Conservation (phyloP, 345 rosid species). For the Citrus glauca region DNA sequence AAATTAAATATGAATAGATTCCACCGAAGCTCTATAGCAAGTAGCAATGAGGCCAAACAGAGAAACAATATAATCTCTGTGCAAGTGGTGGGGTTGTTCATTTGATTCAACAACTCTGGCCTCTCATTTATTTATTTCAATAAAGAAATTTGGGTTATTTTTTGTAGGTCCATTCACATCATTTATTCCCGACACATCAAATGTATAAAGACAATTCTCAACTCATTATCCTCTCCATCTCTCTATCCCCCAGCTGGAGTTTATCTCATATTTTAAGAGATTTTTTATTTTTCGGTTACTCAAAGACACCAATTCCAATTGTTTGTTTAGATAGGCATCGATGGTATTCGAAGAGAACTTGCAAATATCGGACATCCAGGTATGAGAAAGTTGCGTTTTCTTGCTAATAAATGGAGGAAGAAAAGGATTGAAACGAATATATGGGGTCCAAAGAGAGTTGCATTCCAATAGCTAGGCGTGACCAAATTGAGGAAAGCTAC, state of each 20-base stretch:
- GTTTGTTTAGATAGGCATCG: too few species aligned
- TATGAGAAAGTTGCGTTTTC: background rate
- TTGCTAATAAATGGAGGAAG: background rate
- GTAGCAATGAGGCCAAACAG: slow-evolving; percentile 10
- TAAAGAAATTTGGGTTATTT: background rate
- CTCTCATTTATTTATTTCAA: background rate
- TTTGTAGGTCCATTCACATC: slow-evolving; percentile 40
- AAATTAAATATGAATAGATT: slow-evolving; percentile 26
- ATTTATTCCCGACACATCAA: slow-evolving; percentile 49
- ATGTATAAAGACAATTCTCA: slow-evolving; percentile 23
- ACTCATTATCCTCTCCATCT: slow-evolving; percentile 3
- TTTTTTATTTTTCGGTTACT: too few species aligned
- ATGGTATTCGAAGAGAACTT: too few species aligned
- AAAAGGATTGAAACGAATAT: background rate
- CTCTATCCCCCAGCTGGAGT: background rate
- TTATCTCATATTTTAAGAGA: too few species aligned
- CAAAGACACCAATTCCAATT: too few species aligned
- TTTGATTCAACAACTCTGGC: background rate
- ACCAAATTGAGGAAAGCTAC: background rate
- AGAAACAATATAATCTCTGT: slow-evolving; percentile 1
- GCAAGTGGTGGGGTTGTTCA: slow-evolving; percentile 32
- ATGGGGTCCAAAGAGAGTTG: background rate
- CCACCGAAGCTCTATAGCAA: slow-evolving; percentile 23
- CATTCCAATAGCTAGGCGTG: background rate
- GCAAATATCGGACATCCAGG: background rate